Base-by-base conservation (phyloP, 257 asterid species). In the Buddleja alternifolia region DNA sequence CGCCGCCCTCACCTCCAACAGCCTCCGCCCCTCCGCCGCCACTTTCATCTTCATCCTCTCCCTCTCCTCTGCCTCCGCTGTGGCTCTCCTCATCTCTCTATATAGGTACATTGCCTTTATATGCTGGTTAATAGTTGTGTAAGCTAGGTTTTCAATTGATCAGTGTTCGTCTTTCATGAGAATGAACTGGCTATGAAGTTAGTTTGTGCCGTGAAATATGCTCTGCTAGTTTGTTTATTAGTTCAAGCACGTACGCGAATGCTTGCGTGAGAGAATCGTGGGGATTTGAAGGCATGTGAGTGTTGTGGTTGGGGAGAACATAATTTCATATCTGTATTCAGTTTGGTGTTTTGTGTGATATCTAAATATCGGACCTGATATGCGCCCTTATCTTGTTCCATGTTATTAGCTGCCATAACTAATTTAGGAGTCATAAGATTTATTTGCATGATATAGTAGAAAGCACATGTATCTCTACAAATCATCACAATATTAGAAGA, bases 1-100 rank as follows among this genome's bases (percentile, higher is more conserved):
- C 60, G 92, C 97, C 57, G 97, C 95, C 47, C 85, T 90, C 63
- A 88, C 94, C 52, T 78, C 95, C 75, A 82, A 64, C 80, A 88
- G 96, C 70, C 84, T 82, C 70, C 98, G 93, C 52, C 94, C 93
- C 42, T 64, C 82, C 61, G 79, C 77, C 59, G 72, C 83, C 60
- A 78, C 88, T 37, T 69, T 90, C 81, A 40, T 85, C 37, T 83
- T 75, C 79, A 78, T 86, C 54, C 57, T 90, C 21, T 78, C 87
- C 8, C 51, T 85, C 71, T 76, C 73, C 45, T 73, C 84, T 8
- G 90, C 83, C 41, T 81, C 98, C 44, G 73, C 73, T 12, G 3
- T 81, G 50, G 64, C 89, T 11, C 81, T 90, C 57, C 7, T 85
- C 62, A 36, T 73, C 77, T 65, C 86, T 36, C 11, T 74, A 48